phyloP scores from a whole-genome alignment of 1,284 basidiomycete genomes.

The Papiliotrema laurentii region DNA sequence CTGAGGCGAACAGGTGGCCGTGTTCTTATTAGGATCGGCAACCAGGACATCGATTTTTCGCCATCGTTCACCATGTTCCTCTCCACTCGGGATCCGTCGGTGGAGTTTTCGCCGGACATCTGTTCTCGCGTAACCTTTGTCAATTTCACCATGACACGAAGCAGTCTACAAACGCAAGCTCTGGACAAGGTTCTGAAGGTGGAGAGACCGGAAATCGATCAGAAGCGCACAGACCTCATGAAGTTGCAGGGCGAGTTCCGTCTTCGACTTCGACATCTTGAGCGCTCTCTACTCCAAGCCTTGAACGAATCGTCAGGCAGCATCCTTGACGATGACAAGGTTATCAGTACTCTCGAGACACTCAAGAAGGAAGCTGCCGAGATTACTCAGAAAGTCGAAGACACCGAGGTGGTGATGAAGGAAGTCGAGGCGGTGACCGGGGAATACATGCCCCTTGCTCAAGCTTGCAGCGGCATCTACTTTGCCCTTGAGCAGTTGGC shows the following conservation, averaged over 20 bases:
- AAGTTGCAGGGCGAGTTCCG: constrained; percentile 98
- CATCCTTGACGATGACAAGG: constrained; percentile 98
- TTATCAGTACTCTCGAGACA: constrained; percentile 94
- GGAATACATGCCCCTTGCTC: constrained; percentile 90
- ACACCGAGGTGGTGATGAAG: constrained; percentile 91
- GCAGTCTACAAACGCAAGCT: constrained; percentile 96
- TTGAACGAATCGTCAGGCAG: constrained; percentile 96
- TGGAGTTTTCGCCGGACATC: constrained; percentile 96
- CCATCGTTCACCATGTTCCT: constrained; percentile 99
- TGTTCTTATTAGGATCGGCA: constrained; percentile 95
- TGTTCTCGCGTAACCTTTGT: constrained; percentile 99
- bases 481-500: constrained; percentile 95
- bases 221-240: constrained; percentile 95
- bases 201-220: constrained; percentile 93
- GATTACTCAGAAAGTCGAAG: constrained; percentile 93
- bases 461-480: constrained; percentile 94
- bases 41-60: constrained; percentile 98
- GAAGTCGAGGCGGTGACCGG: constrained; percentile 94
- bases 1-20: constrained; percentile 92
- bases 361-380: constrained; percentile 96
- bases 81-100: constrained; percentile 92
- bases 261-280: constrained; percentile 83
- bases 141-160: constrained; percentile 99
- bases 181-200: constrained; percentile 95
- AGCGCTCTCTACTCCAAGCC: constrained; percentile 88